Conservation (phyloP, 2,329 filamentous ascomycete genomes). For the Aspergillus jensenii region DNA sequence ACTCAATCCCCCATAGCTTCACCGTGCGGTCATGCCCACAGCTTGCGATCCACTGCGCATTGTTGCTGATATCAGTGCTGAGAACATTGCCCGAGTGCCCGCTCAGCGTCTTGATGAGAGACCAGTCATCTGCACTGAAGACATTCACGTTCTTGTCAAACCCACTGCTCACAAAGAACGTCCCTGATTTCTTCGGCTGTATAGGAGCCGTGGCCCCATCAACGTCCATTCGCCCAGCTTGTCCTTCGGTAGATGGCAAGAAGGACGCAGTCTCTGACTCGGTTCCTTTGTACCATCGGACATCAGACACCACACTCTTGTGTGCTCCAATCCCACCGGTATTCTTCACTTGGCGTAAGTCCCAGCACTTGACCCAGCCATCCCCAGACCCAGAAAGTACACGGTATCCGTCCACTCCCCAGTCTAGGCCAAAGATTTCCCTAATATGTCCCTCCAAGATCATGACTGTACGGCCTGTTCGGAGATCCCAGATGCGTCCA, state of each 20-base stretch:
- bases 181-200: slow-evolving; percentile 80
- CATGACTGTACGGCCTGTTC: slow-evolving; percentile 92
- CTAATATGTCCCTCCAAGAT: slow-evolving; percentile 91
- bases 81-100: slow-evolving; percentile 92
- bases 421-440: slow-evolving; percentile 90
- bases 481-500: slow-evolving; percentile 90
- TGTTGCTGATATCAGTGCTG: slow-evolving; percentile 81
- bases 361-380: slow-evolving; percentile 98
- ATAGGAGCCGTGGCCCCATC: slow-evolving; percentile 35
- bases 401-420: slow-evolving; percentile 88
- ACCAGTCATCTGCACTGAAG: slow-evolving; percentile 96
- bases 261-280: slow-evolving; percentile 68
- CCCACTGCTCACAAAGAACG: slow-evolving; percentile 85
- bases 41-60: slow-evolving; percentile 90
- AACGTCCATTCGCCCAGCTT: slow-evolving; percentile 57
- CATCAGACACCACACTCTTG: slow-evolving; percentile 83
- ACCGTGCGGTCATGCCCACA: slow-evolving; percentile 92
- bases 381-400: slow-evolving; percentile 90
- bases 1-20: slow-evolving; percentile 92
- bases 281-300: slow-evolving; percentile 88
- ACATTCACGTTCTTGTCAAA: slow-evolving; percentile 96
- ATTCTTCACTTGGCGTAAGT: slow-evolving; percentile 82
- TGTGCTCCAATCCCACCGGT: slow-evolving; percentile 88
- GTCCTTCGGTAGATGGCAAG: slow-evolving; percentile 59
- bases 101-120: slow-evolving; percentile 78